Evolutionary conservation across 225 moss, liverwort and hornwort species (phyloP), one percentile per base, ranked within the genome.

Genomic region (Physcomitrellopsis africana): DNA sequence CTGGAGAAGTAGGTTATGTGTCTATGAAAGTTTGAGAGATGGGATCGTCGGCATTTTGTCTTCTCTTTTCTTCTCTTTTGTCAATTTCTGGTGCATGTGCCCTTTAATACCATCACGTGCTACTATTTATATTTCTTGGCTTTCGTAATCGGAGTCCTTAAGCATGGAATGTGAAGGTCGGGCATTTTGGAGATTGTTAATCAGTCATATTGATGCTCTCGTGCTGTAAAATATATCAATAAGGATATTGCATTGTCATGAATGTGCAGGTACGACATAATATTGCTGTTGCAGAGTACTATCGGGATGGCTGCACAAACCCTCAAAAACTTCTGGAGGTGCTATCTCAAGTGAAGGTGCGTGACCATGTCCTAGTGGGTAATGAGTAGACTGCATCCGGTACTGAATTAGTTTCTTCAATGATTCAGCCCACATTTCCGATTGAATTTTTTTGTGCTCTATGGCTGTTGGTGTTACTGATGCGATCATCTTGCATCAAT

Each of bases 241-340:
- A 5, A 37, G 0, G 32, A 37, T 37, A 37, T 37, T 37, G 32
- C 3, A 37, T 2, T 37, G 32, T 71, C 48, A 53, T 73, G 74
- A 14, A 67, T 77, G 68, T 67, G 82, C 93, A 99, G 97, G 87
- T 99, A 52, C 86, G 91, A 80, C 97, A 99, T 68, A 99, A 99
- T 43, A 93, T 99, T 81, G 94, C 97, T 51, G 80, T 99, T 62
- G 86, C 92, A 44, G 97, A 99, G 84, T 99, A 90, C 60, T 94
- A 94, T 70, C 81, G 90, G 75, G 94, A 99, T 76, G 94, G 97
- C 46, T 92, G 94, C 78, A 84, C 84, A 64, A 90, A 94, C 75
- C 93, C 97, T 57, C 94, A 93, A 53, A 93, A 86, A 79, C 79
- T 99, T 32, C 87, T 99, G 23, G 92, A 94, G 56, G 89, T 92